A percentile compares a stretch with the other conserved stretches of the same genome.
These are phyloP conservation scores for Blastobotrys arbuscula DNA, from an alignment of 1,139 yeast species.

Conservation along the genomic window DNA sequence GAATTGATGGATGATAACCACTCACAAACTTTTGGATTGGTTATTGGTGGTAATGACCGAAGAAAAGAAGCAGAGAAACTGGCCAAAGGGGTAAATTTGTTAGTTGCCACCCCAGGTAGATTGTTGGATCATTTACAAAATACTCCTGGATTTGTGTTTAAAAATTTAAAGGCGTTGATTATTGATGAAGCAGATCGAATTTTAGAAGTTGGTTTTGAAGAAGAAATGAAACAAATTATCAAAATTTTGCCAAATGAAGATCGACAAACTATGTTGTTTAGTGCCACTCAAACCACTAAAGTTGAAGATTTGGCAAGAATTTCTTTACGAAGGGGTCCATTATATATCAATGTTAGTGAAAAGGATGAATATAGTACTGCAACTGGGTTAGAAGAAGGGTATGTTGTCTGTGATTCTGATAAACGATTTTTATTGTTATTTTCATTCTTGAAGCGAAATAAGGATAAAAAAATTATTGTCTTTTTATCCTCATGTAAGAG, in stretches of 20 bases:
- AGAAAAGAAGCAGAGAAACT: slow-evolving; percentile 95
- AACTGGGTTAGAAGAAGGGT: slow-evolving; percentile 96
- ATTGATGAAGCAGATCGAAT: slow-evolving; percentile 98
- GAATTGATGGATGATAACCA: slow-evolving; percentile 86
- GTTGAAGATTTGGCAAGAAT: slow-evolving; percentile 97
- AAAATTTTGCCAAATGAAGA: slow-evolving; percentile 89
- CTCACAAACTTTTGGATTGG: slow-evolving; percentile 91
- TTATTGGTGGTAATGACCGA: slow-evolving; percentile 97
- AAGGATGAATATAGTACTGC: slow-evolving; percentile 80
- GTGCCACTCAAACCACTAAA: slow-evolving; percentile 98
- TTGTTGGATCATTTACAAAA: slow-evolving; percentile 93
- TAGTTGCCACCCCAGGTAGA: slow-evolving; percentile 98
- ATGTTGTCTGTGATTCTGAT: slow-evolving; percentile 95
- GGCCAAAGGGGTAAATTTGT: slow-evolving; percentile 84
- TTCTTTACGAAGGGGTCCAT: slow-evolving; percentile 89
- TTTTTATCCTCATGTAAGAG: slow-evolving; percentile 95
- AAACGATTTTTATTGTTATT: slow-evolving; percentile 84
- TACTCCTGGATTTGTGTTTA: slow-evolving; percentile 88
- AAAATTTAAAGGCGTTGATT: slow-evolving; percentile 86
- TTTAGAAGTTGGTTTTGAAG: slow-evolving; percentile 95
- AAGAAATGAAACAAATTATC: slow-evolving; percentile 95
- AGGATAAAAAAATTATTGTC: slow-evolving; percentile 83
- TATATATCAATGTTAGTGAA: slow-evolving; percentile 89
- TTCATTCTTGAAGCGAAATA: slow-evolving; percentile 86
- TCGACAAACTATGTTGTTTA: slow-evolving; percentile 94